Evolutionary conservation across 164 flowering plant genomes (phyloP).

Genomic region (Akebia trifoliata): DNA sequence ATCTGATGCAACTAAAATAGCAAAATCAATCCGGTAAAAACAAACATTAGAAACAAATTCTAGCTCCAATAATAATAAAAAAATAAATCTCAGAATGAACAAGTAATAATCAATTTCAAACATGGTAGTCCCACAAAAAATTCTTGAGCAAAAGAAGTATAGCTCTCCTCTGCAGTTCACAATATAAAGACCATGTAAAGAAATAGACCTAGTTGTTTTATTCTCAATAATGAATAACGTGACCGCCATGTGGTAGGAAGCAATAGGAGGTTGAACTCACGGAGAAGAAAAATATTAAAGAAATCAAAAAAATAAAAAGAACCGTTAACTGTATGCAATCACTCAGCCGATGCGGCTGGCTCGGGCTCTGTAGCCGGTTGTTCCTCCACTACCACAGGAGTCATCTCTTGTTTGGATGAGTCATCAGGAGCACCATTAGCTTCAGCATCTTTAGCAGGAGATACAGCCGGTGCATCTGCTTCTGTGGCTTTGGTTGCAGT

Average conservation of each 20-base stretch:
- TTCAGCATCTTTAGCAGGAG: constrained; percentile 29
- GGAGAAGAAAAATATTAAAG: constrained; percentile 4
- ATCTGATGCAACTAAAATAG: too few relatives aligned
- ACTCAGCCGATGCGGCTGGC: constrained; percentile 31
- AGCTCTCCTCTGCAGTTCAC: background rate
- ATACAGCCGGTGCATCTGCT: constrained; percentile 18
- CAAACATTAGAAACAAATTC: background rate
- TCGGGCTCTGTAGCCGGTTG: constrained; percentile 33
- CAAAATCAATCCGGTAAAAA: too few relatives aligned
- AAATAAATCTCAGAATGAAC: constrained; percentile 4
- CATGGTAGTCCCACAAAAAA: background rate
- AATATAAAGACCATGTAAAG: constrained; percentile 4
- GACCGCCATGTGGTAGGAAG: constrained; percentile 8
- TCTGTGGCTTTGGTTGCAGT: constrained; percentile 28
- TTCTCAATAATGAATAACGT: constrained; percentile 19
- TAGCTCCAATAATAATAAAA: background rate
- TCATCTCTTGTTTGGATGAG: constrained; percentile 23
- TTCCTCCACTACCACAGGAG: constrained; percentile 26
- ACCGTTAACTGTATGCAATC: constrained; percentile 13
- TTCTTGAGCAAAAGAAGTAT: constrained; percentile 10
- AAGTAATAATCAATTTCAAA: constrained; percentile 5
- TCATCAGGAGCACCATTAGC: constrained; percentile 27
- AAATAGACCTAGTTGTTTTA: constrained; percentile 19
- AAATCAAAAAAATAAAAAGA: constrained; percentile 1
- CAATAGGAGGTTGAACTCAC: constrained; percentile 9